These are phyloP conservation scores for Gryganskiella cystojenkinii DNA, from an alignment of 192 early-diverging fungal species.

Conservation along the genomic window DNA sequence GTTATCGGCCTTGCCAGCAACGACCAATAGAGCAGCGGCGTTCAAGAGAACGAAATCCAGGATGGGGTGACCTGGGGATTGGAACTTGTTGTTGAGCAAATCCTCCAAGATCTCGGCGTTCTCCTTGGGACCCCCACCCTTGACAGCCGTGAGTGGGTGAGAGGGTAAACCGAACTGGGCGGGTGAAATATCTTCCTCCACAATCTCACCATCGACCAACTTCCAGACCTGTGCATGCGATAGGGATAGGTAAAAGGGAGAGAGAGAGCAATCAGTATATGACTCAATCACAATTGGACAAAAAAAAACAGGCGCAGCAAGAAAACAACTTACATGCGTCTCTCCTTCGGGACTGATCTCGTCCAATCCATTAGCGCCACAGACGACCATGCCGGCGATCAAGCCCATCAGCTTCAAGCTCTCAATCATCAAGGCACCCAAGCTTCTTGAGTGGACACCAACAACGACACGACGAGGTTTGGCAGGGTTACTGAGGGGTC, in stretches of 20 bases:
- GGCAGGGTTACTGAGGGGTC: conserved; percentile 93
- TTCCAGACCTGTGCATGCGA: conserved; percentile 72
- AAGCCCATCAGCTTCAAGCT: conserved; percentile 84
- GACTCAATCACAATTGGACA: no score
- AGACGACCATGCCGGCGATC: conserved; percentile 88
- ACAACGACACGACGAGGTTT: conserved; percentile 84
- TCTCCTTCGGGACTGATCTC: conserved; percentile 92
- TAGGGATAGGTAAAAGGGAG: neutral
- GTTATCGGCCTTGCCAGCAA: conserved; percentile 77
- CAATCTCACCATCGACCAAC: conserved; percentile 71
- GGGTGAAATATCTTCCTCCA: conserved; percentile 75
- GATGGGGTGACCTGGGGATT: conserved; percentile 69
- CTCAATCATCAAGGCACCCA: conserved; percentile 88
- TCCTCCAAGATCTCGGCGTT: conserved; percentile 81
- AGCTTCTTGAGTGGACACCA: conserved; percentile 84
- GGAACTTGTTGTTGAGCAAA: conserved; percentile 74
- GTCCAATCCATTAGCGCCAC: conserved; percentile 90
- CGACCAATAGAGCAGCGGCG: conserved; percentile 85
- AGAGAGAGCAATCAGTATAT: neutral
- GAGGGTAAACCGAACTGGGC: conserved; percentile 87
- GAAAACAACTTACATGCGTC: conserved; percentile 71
- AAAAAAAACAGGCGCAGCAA: neutral
- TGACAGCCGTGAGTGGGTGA: conserved; percentile 78
- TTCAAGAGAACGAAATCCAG: conserved; percentile 95
- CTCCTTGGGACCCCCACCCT: conserved; percentile 71